These are phyloP conservation scores for Phytopythium kandeliae DNA, from an alignment of 352 stramenopile genomes.

Conservation along the genomic window DNA sequence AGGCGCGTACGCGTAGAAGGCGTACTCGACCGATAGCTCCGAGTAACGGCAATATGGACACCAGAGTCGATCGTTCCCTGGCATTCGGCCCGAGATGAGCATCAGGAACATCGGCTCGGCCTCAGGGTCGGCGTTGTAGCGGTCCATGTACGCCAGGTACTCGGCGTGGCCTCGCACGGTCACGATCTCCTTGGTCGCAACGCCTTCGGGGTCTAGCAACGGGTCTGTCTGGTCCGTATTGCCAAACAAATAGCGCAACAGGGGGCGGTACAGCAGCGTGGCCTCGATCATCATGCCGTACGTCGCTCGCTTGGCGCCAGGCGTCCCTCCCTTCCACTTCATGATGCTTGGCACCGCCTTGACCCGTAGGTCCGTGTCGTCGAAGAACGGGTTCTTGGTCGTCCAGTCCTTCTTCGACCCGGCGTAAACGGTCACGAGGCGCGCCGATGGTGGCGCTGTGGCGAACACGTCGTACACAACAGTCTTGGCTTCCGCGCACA, in stretches of 20 bases:
- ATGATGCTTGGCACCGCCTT: constrained; percentile 63
- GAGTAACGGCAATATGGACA: constrained; percentile 73
- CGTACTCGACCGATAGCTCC: constrained; percentile 62
- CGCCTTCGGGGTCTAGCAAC: constrained; percentile 28
- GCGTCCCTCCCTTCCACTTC: constrained; percentile 42
- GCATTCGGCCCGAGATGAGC: constrained; percentile 51
- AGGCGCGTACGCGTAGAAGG: constrained; percentile 64
- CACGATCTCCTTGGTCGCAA: constrained; percentile 46
- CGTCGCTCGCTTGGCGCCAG: constrained; percentile 41
- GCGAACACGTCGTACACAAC: constrained; percentile 52
- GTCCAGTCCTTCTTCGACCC: constrained; percentile 57
- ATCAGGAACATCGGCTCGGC: constrained; percentile 59
- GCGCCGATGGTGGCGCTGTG: constrained; percentile 38
- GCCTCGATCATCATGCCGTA: constrained; percentile 50
- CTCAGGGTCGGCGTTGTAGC: constrained; percentile 16
- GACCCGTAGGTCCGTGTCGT: constrained; percentile 54
- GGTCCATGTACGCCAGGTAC: constrained; percentile 37
- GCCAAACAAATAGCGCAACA: constrained; percentile 71
- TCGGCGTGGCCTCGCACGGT: constrained; percentile 32
- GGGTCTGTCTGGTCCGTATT: constrained; percentile 43
- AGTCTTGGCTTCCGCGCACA: constrained; percentile 39
- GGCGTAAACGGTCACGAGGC: constrained; percentile 50
- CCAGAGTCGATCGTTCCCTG: constrained; percentile 65
- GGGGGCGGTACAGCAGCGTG: constrained; percentile 45
- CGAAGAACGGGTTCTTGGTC: constrained; percentile 45